Percentiles rank a stretch among this genome's conserved stretches.
Conservation (phyloP, 495 filamentous ascomycete genomes). For the Pyrenula aspistea region DNA sequence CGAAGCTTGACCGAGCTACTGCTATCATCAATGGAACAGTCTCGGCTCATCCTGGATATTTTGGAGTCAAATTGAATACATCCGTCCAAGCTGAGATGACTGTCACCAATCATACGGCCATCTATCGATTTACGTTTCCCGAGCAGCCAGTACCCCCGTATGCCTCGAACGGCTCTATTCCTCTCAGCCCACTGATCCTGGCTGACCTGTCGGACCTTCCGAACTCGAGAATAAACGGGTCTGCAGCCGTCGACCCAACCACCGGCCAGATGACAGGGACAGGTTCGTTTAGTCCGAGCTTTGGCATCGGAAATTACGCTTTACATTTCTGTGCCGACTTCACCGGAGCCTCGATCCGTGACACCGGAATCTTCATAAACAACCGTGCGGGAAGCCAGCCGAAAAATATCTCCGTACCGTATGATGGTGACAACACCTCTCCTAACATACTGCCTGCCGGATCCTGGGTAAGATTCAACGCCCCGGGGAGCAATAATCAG, state of each 20-base stretch:
- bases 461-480: slow-evolving; percentile 46
- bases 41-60: slow-evolving; percentile 54
- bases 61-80: slow-evolving; percentile 45
- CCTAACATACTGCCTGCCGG: slow-evolving; percentile 41
- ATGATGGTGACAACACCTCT: slow-evolving; percentile 34
- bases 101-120: slow-evolving; percentile 45
- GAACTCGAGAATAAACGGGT: slow-evolving; percentile 46
- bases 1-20: slow-evolving; percentile 35
- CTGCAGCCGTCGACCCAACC: slow-evolving; percentile 40
- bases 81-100: slow-evolving; percentile 60
- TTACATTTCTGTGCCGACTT: slow-evolving; percentile 65
- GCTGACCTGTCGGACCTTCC: slow-evolving; percentile 58
- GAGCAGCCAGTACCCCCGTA: too few species aligned
- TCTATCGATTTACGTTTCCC: slow-evolving; percentile 61
- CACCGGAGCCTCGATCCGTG: slow-evolving; percentile 44
- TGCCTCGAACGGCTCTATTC: slow-evolving; percentile 26
- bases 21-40: slow-evolving; percentile 36
- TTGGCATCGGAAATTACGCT: slow-evolving; percentile 50
- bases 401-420: slow-evolving; percentile 38
- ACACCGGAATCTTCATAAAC: slow-evolving; percentile 53
- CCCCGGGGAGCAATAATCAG: slow-evolving; percentile 30
- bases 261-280: slow-evolving; percentile 54
- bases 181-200: slow-evolving; percentile 38
- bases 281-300: slow-evolving; percentile 57
- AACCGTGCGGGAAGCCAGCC: slow-evolving; percentile 41